These are phyloP conservation scores for Eucalyptus curtisii DNA, from an alignment of 345 rosid species.

Conservation along the genomic window DNA sequence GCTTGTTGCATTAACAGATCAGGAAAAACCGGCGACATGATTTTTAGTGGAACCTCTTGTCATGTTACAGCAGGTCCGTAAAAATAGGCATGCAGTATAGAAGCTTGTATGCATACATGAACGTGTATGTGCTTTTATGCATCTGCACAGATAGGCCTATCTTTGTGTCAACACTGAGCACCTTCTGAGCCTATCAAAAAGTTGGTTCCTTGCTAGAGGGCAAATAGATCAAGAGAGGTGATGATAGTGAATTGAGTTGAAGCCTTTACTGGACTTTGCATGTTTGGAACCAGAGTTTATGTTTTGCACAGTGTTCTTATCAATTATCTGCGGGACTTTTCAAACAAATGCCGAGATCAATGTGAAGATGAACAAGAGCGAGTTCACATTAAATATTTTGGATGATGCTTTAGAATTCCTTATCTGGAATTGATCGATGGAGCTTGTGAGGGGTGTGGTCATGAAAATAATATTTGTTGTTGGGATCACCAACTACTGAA, in stretches of 20 bases:
- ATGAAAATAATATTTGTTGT: not conserved
- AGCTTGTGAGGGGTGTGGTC: not conserved
- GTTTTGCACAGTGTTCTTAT: not conserved
- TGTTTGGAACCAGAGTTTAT: not conserved
- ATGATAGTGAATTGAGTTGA: not conserved
- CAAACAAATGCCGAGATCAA: not conserved
- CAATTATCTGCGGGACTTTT: not conserved
- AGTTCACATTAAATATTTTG: not conserved
- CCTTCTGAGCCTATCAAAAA: not conserved
- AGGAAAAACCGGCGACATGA: not conserved
- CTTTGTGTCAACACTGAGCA: not conserved
- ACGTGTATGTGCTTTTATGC: not conserved
- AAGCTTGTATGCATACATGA: not conserved
- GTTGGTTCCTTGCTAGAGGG: not conserved
- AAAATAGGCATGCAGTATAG: not conserved
- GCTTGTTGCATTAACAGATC: not conserved
- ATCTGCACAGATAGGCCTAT: not conserved
- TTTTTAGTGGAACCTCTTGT: not conserved
- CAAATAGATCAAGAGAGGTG: not conserved
- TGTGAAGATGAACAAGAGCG: not conserved
- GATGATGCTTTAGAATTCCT: not conserved
- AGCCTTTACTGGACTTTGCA: not conserved
- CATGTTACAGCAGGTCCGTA: not conserved
- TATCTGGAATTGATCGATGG: not conserved
- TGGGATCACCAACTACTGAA: not conserved